These are phyloP conservation scores for Cytospora paraplurivora DNA, from an alignment of 2,329 filamentous ascomycete species.

Conservation along the genomic window DNA sequence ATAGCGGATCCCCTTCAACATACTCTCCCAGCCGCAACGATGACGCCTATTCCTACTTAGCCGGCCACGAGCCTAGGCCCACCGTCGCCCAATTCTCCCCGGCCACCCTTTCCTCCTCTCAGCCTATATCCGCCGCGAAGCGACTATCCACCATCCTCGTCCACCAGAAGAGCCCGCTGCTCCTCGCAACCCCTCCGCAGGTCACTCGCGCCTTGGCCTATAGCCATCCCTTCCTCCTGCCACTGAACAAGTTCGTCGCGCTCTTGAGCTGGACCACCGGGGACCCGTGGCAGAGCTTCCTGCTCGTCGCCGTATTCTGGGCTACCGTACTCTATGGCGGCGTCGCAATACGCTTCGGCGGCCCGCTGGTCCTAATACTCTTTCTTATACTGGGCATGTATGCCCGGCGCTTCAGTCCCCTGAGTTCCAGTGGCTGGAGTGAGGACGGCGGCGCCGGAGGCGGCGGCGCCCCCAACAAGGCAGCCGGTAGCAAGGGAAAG, in stretches of 20 bases:
- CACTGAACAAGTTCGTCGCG: slow-evolving; percentile 82
- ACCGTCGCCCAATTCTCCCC: slow-evolving; percentile 92
- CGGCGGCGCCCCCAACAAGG: slow-evolving; percentile 34
- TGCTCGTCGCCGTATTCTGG: slow-evolving; percentile 86
- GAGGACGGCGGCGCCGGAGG: slow-evolving; percentile 46
- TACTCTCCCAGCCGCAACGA: slow-evolving; percentile 46
- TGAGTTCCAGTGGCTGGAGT: slow-evolving; percentile 80
- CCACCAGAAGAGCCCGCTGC: slow-evolving; percentile 91
- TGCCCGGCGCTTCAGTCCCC: slow-evolving; percentile 80
- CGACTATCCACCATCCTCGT: slow-evolving; percentile 91
- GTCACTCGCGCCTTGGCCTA: slow-evolving; percentile 93
- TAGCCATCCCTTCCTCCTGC: slow-evolving; percentile 90
- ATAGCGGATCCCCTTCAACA: slow-evolving; percentile 18
- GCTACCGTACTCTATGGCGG: slow-evolving; percentile 83
- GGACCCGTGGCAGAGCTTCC: slow-evolving; percentile 96
- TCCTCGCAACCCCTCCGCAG: slow-evolving; percentile 91
- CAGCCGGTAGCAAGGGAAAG: slow-evolving; percentile 21
- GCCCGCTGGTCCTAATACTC: slow-evolving; percentile 79
- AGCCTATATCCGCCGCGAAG: slow-evolving; percentile 63
- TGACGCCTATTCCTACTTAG: slow-evolving; percentile 59
- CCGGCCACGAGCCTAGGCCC: slow-evolving; percentile 57
- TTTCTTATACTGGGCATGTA: slow-evolving; percentile 91
- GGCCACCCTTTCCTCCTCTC: slow-evolving; percentile 69
- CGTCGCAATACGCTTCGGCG: slow-evolving; percentile 75
- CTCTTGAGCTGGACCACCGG: slow-evolving; percentile 91